Conservation (phyloP, 495 filamentous ascomycete species). For the Trichoderma erinaceum region DNA sequence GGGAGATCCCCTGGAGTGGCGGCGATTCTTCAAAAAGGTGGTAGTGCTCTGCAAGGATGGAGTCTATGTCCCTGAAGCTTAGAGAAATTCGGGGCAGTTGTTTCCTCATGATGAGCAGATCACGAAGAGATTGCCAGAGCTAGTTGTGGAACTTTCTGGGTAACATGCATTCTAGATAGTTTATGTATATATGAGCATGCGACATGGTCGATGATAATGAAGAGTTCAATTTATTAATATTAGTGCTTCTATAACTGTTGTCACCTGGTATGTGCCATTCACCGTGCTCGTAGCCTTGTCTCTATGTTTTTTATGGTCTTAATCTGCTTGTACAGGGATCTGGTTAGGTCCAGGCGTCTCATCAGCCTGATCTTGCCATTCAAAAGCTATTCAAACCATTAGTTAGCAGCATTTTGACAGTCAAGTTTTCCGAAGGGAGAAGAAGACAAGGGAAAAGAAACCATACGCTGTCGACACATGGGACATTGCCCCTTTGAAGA, state of each 20-base stretch:
- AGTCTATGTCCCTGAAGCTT: constrained; percentile 51
- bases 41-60: constrained; percentile 77
- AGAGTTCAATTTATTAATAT: neutral
- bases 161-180: neutral
- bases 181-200: neutral
- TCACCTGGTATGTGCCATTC: neutral
- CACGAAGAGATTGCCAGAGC: neutral
- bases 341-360: neutral
- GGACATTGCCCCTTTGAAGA: constrained; percentile 90
- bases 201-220: neutral
- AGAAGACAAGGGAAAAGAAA: constrained; percentile 1
- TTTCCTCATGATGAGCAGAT: neutral
- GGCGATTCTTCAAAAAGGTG: constrained; percentile 92
- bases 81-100: constrained; percentile 20
- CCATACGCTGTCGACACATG: constrained; percentile 93
- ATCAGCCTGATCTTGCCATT: neutral
- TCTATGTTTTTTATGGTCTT: too few species aligned
- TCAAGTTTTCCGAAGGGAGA: neutral
- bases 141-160: neutral
- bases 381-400: neutral
- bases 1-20: constrained; percentile 95
- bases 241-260: neutral
- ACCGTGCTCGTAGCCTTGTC: neutral
- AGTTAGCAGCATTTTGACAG: neutral
- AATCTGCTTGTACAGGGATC: neutral